phyloP scores from a whole-genome alignment of 306 rosid species.

The Urtica urens region DNA sequence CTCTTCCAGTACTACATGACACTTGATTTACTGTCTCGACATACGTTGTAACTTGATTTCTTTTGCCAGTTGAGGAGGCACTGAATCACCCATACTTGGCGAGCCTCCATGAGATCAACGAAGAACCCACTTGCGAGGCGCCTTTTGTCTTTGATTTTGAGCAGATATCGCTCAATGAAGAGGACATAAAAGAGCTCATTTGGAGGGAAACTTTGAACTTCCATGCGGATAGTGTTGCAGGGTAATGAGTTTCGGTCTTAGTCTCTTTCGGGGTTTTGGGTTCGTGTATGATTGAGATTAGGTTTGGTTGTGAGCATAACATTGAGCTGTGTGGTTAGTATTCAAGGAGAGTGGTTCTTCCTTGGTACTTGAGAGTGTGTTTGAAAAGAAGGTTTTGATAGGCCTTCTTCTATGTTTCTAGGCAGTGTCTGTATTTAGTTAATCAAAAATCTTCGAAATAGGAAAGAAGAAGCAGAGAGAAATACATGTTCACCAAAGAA shows the following conservation, averaged over 20 bases:
- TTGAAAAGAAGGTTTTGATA: constrained; percentile 24
- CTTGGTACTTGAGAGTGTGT: constrained; percentile 13
- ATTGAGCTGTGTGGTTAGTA: constrained; percentile 7
- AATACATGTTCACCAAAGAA: neutral
- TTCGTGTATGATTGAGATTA: constrained; percentile 11
- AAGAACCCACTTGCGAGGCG: constrained; percentile 79
- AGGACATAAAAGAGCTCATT: constrained; percentile 84
- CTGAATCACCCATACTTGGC: constrained; percentile 77
- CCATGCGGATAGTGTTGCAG: constrained; percentile 17
- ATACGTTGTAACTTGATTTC: too few species aligned
- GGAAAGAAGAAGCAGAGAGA: neutral
- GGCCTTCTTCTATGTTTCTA: constrained; percentile 13
- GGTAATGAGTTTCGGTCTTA: neutral
- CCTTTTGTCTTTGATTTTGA: constrained; percentile 81
- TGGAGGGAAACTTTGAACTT: constrained; percentile 67
- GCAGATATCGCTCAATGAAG: constrained; percentile 62
- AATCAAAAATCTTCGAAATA: neutral
- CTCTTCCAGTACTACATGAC: constrained; percentile 2
- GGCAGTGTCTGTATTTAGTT: constrained; percentile 8
- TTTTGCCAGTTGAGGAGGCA: constrained; percentile 69
- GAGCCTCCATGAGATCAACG: constrained; percentile 92
- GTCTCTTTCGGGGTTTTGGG: constrained; percentile 4
- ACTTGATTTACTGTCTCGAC: constrained; percentile 10
- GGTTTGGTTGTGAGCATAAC: constrained; percentile 4
- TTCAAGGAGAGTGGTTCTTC: constrained; percentile 32